phyloP scores from a whole-genome alignment of 495 filamentous ascomycete species.

The Aspergillus incahuasiensis region DNA sequence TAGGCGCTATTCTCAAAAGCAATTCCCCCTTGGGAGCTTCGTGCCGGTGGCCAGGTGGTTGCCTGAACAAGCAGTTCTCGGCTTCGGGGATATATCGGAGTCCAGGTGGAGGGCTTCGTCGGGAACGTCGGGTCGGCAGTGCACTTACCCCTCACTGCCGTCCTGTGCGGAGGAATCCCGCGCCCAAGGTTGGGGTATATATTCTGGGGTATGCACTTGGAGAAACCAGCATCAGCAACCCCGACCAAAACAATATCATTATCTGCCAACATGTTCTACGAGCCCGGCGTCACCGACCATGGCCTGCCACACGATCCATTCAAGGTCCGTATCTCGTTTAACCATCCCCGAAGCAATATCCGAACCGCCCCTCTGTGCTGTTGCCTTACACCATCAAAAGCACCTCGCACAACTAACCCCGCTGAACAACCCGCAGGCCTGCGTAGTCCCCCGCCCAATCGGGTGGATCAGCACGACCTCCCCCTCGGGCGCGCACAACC shows the following conservation, averaged over 20 bases:
- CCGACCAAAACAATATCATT: no score
- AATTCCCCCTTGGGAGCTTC: no score
- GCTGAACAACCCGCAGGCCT: no score
- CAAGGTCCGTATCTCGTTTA: slow-evolving; percentile 31
- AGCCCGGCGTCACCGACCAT: slow-evolving; percentile 31
- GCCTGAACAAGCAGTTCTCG: background rate
- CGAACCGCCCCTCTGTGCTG: no score
- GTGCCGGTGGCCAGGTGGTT: no score
- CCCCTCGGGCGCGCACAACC: slow-evolving; percentile 35
- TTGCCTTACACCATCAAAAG: no score
- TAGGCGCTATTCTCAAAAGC: no score
- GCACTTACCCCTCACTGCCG: background rate
- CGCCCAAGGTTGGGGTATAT: background rate
- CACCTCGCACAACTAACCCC: no score
- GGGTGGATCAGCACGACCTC: slow-evolving; percentile 43
- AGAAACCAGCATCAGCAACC: no score
- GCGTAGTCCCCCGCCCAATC: slow-evolving; percentile 40
- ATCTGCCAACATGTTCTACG: slow-evolving; percentile 28
- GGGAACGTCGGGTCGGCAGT: no score
- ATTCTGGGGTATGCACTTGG: background rate
- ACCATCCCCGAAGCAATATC: no score
- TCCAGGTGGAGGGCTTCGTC: no score
- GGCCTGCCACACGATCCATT: slow-evolving; percentile 41
- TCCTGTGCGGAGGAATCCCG: background rate
- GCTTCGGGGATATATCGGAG: background rate